These are phyloP conservation scores for Hypsizygus ulmarius DNA, from an alignment of 1,284 basidiomycete genomes.

Conservation along the genomic window DNA sequence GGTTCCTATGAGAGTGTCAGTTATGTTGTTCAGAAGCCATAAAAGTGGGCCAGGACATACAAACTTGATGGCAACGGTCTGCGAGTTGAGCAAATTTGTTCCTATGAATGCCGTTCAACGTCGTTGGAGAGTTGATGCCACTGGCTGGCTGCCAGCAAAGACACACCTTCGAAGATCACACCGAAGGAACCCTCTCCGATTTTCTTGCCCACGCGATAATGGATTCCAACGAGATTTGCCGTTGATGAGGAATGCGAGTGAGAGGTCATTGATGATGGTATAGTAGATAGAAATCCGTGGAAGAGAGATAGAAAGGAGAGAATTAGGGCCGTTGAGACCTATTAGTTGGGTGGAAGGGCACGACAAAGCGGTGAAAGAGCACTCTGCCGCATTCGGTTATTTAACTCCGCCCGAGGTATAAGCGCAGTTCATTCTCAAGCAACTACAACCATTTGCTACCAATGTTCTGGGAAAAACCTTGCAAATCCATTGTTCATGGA, in stretches of 20 bases:
- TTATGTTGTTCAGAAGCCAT: not conserved
- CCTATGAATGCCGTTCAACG: conserved; percentile 45
- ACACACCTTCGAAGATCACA: conserved; percentile 91
- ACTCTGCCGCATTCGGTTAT: conserved; percentile 15
- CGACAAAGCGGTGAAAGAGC: conserved; percentile 21
- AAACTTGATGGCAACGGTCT: conserved; percentile 98
- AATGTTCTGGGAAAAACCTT: conserved; percentile 7
- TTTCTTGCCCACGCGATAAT: conserved; percentile 86
- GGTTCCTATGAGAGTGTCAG: conserved; percentile 65
- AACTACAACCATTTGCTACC: conserved; percentile 13
- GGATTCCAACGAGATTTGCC: conserved; percentile 70
- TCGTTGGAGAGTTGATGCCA: conserved; percentile 7
- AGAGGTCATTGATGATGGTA: conserved; percentile 36
- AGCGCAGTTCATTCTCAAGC: not conserved
- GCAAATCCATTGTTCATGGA: conserved; percentile 7
- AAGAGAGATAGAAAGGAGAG: conserved; percentile 23
- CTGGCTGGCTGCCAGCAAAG: conserved; percentile 2
- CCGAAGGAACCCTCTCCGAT: conserved; percentile 90
- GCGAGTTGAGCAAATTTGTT: conserved; percentile 91
- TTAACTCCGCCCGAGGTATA: conserved; percentile 20
- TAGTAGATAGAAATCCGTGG: conserved; percentile 21
- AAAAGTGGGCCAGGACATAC: conserved; percentile 48
- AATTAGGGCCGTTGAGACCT: conserved; percentile 33
- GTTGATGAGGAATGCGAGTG: conserved; percentile 52
- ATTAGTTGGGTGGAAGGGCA: conserved; percentile 29